Evolutionary conservation across 805 yeast genomes (phyloP).

Genomic region (Yarrowia porcina): DNA sequence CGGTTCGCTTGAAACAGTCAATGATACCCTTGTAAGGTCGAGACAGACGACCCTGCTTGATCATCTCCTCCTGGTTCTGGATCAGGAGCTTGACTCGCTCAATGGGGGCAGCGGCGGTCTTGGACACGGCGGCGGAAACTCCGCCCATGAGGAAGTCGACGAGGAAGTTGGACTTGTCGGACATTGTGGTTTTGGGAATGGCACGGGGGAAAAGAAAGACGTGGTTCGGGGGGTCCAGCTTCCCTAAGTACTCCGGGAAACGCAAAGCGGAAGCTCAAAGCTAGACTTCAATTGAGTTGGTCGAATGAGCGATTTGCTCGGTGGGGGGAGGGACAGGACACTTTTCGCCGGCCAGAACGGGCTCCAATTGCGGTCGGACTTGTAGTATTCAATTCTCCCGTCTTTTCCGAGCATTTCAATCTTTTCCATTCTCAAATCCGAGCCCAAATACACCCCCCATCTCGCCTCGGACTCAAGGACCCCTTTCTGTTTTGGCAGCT

Average conservation of each 20-base stretch:
- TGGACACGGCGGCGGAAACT: constrained; percentile 98
- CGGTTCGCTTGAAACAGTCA: constrained; percentile 94
- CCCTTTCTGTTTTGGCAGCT: constrained; percentile 1
- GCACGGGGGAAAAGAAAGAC: background rate
- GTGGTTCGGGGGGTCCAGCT: background rate
- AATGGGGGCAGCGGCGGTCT: constrained; percentile 97
- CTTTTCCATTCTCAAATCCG: background rate
- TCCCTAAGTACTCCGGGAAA: constrained; percentile 23
- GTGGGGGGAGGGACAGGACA: background rate
- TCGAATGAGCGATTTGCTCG: constrained; percentile 22
- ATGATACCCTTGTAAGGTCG: constrained; percentile 82
- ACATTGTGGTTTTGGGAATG: constrained; percentile 19
- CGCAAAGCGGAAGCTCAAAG: constrained; percentile 4
- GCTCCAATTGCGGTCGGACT: too few species aligned
- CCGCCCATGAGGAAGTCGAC: constrained; percentile 70
- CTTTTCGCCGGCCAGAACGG: too few species aligned
- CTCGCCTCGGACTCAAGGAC: constrained; percentile 6
- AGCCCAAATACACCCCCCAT: background rate
- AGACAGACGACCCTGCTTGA: constrained; percentile 94
- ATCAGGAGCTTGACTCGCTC: constrained; percentile 95
- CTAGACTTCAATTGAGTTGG: constrained; percentile 23
- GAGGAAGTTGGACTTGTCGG: constrained; percentile 32
- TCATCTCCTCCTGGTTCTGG: constrained; percentile 98
- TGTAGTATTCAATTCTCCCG: too few species aligned
- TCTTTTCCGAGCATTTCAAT: background rate